A percentile compares a stretch with the other conserved stretches of the same genome.
These are phyloP conservation scores for Massospora cicadina DNA, from an alignment of 371 early-diverging fungal species.

Conservation along the genomic window DNA sequence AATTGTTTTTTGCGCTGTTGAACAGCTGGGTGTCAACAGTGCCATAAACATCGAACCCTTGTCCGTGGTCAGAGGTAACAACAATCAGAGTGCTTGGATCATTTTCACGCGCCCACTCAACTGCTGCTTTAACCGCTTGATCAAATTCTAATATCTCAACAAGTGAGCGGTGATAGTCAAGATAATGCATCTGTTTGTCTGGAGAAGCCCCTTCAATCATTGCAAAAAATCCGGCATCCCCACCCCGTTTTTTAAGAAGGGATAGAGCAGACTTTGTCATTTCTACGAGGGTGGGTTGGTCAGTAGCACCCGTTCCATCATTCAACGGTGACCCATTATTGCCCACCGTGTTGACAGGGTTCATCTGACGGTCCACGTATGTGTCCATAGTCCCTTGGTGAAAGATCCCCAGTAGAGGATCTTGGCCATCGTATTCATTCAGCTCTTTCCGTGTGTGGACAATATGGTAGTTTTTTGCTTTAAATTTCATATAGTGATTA, in stretches of 20 bases:
- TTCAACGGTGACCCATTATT: conserved; percentile 27
- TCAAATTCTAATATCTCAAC: conserved; percentile 54
- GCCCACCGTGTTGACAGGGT: conserved; percentile 28
- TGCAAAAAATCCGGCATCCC: conserved; percentile 48
- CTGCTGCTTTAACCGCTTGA: conserved; percentile 37
- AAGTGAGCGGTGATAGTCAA: conserved; percentile 49
- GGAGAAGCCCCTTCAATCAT: conserved; percentile 60
- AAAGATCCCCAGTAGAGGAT: conserved; percentile 51
- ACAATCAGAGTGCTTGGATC: conserved; percentile 46
- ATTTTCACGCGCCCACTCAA: conserved; percentile 33
- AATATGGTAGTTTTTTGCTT: conserved; percentile 35
- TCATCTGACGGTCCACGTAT: conserved; percentile 50
- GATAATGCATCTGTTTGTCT: conserved; percentile 50
- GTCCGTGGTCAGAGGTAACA: conserved; percentile 53
- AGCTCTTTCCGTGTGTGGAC: conserved; percentile 30
- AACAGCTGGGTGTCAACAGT: conserved; percentile 33
- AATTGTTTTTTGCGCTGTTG: conserved; percentile 17
- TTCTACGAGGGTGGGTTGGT: conserved; percentile 45
- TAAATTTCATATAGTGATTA: conserved; percentile 31
- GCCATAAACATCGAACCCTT: conserved; percentile 52
- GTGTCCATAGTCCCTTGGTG: conserved; percentile 34
- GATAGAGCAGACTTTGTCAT: conserved; percentile 50
- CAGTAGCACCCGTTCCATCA: conserved; percentile 26
- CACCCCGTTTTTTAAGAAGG: conserved; percentile 35
- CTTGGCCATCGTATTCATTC: conserved; percentile 26